Evolutionary conservation across 768 basidiomycete species (phyloP).

Genomic region (Albatrellus ellisii): DNA sequence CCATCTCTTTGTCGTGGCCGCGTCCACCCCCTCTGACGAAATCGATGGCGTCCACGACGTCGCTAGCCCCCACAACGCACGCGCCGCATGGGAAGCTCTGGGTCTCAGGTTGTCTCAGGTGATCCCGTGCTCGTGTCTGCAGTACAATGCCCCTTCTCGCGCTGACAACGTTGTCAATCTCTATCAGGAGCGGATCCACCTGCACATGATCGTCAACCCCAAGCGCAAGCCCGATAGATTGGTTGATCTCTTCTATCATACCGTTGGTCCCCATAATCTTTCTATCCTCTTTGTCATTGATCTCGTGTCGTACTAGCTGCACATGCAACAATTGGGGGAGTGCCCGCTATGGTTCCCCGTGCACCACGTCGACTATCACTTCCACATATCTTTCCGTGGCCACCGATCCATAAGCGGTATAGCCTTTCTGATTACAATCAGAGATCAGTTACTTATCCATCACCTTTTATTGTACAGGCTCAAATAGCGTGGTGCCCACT

Average conservation of each 20-base stretch:
- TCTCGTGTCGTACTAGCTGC: no score
- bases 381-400: slow-evolving; percentile 7
- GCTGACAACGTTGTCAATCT: no score
- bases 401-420: background rate
- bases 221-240: slow-evolving; percentile 5
- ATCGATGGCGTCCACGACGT: slow-evolving; percentile 4
- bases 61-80: slow-evolving; percentile 7
- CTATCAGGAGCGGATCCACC: slow-evolving; percentile 10
- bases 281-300: background rate
- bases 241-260: slow-evolving; percentile 8
- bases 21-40: slow-evolving; percentile 9
- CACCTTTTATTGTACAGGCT: no score
- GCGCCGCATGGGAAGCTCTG: slow-evolving; percentile 5
- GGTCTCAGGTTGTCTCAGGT: slow-evolving; percentile 9
- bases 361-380: slow-evolving; percentile 6
- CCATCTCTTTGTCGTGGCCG: slow-evolving; percentile 13
- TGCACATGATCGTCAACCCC: slow-evolving; percentile 14
- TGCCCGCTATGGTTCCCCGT: slow-evolving; percentile 12
- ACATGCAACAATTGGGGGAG: no score
- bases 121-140: slow-evolving; percentile 4
- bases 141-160: slow-evolving; percentile 1
- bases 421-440: no score
- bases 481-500: no score
- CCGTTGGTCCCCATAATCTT: slow-evolving; percentile 6
- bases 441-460: background rate